Conservation (phyloP, 108 stramenopile genomes). For the Schizochytrium sp. region DNA sequence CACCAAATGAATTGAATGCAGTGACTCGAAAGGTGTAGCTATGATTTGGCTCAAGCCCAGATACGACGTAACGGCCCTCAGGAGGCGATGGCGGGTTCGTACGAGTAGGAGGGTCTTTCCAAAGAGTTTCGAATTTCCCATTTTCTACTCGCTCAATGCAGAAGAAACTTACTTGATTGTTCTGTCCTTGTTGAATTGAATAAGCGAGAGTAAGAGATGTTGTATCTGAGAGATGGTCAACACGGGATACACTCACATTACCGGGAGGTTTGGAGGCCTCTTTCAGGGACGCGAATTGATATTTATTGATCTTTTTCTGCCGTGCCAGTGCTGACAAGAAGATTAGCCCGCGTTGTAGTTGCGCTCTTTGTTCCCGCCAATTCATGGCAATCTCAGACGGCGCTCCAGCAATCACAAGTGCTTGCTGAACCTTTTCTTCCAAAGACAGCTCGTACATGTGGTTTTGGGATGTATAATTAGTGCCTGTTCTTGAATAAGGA, state of each 20-base stretch:
- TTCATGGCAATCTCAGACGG: slow-evolving; percentile 11
- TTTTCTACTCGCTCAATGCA: background rate
- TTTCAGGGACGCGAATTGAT: background rate
- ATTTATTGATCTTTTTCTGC: background rate
- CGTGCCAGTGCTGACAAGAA: slow-evolving; percentile 20
- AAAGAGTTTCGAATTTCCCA: background rate
- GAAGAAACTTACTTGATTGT: background rate
- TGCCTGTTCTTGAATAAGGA: background rate
- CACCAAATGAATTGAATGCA: slow-evolving; percentile 13
- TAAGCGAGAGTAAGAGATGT: slow-evolving; percentile 3
- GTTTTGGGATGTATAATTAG: background rate
- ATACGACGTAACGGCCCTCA: slow-evolving; percentile 3
- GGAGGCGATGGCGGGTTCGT: background rate
- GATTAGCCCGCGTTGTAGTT: slow-evolving; percentile 2
- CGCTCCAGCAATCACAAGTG: slow-evolving; percentile 12
- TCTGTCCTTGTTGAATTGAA: background rate
- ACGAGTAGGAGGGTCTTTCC: slow-evolving; percentile 13
- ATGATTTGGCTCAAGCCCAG: background rate
- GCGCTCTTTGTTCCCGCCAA: slow-evolving; percentile 43
- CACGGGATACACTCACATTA: background rate
- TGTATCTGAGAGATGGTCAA: background rate
- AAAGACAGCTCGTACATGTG: slow-evolving; percentile 19
- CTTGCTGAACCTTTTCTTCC: slow-evolving; percentile 52
- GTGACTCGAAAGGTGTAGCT: background rate
- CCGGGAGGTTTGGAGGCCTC: background rate